These are phyloP conservation scores for Plantago ovata DNA, from an alignment of 257 asterid genomes.

Conservation along the genomic window DNA sequence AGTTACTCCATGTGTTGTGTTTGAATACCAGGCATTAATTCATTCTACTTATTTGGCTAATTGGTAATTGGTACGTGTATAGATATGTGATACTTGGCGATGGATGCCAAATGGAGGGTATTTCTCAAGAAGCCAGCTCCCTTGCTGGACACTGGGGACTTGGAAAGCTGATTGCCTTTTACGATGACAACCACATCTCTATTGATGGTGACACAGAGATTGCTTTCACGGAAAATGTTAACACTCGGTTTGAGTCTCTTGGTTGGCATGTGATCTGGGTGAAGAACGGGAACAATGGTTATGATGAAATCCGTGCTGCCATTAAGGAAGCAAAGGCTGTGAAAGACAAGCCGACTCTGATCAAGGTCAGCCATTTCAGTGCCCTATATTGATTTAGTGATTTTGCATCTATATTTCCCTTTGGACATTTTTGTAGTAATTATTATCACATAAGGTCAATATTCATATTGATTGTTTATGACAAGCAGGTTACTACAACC, in stretches of 20 bases:
- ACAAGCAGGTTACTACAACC: conserved; percentile 66
- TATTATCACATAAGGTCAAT: conserved; percentile 5
- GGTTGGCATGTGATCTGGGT: conserved; percentile 99
- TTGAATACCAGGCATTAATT: neutral
- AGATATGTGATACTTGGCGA: conserved; percentile 70
- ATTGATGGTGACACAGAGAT: conserved; percentile 97
- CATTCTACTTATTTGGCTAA: conserved; percentile 19
- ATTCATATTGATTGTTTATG: conserved; percentile 14
- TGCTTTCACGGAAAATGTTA: conserved; percentile 86
- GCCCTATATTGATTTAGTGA: neutral
- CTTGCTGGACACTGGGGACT: conserved; percentile 99
- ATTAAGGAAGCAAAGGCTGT: conserved; percentile 91
- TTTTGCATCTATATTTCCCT: neutral
- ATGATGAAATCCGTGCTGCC: conserved; percentile 94
- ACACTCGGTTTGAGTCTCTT: conserved; percentile 78
- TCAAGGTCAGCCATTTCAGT: conserved; percentile 43
- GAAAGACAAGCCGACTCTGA: conserved; percentile 86
- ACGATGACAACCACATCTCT: conserved; percentile 92
- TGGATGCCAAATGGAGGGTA: conserved; percentile 97
- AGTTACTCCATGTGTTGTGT: conserved; percentile 1
- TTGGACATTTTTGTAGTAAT: neutral
- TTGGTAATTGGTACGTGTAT: conserved; percentile 21
- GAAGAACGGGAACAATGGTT: conserved; percentile 89
- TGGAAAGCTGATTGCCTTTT: conserved; percentile 88
- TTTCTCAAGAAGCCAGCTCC: conserved; percentile 87